Evolutionary conservation across 2,329 filamentous ascomycete species (phyloP).

Genomic region (Pseudogymnoascus sp.): DNA sequence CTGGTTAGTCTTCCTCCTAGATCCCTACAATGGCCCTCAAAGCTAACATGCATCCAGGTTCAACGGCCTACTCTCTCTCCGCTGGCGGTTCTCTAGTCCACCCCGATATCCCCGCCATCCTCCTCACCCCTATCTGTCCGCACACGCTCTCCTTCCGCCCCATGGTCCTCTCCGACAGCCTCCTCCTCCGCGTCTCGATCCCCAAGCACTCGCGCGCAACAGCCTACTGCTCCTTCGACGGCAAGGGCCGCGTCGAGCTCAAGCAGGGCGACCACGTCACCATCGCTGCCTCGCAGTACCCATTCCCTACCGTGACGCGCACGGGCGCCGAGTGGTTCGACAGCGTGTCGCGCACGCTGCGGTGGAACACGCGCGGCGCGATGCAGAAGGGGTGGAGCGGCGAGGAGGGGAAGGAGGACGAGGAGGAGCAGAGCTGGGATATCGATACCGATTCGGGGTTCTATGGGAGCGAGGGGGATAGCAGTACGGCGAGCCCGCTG

Average conservation of each 20-base stretch:
- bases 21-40: neutral
- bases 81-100: slow-evolving; percentile 93
- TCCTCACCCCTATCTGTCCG: slow-evolving; percentile 94
- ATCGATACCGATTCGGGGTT: slow-evolving; percentile 82
- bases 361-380: slow-evolving; percentile 92
- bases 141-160: slow-evolving; percentile 95
- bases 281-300: slow-evolving; percentile 91
- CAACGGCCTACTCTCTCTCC: slow-evolving; percentile 91
- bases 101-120: slow-evolving; percentile 91
- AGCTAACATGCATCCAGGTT: slow-evolving; percentile 38
- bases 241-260: slow-evolving; percentile 90
- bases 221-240: slow-evolving; percentile 95
- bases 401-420: slow-evolving; percentile 32
- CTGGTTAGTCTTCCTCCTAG: slow-evolving; percentile 43
- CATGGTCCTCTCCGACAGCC: slow-evolving; percentile 94
- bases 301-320: slow-evolving; percentile 91
- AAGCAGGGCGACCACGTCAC: slow-evolving; percentile 92
- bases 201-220: slow-evolving; percentile 81
- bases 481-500: slow-evolving; percentile 59
- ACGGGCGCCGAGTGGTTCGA: slow-evolving; percentile 94
- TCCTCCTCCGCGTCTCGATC: slow-evolving; percentile 82
- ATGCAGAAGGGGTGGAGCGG: slow-evolving; percentile 73
- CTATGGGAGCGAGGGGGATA: slow-evolving; percentile 67
- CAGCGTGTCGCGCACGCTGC: slow-evolving; percentile 80
- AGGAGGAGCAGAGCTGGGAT: slow-evolving; percentile 67